Evolutionary conservation across 495 filamentous ascomycete species (phyloP), one percentile per base, ranked within the genome.

Genomic region (Melanomma pulvis-pyrius): DNA sequence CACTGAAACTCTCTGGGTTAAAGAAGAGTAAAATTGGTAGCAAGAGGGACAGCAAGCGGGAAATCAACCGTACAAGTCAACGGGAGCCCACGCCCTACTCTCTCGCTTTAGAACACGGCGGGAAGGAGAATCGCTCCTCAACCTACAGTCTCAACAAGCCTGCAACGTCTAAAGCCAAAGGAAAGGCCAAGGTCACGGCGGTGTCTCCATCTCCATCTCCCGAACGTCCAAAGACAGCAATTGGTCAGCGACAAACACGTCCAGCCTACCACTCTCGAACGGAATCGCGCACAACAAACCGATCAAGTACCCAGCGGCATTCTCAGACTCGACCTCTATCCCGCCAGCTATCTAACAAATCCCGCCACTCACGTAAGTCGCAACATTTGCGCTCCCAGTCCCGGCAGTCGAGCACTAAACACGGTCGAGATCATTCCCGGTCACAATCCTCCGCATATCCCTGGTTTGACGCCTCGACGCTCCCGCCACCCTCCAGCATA

Each of bases 111-210:
- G 57, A 68, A 50, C 59, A 71, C 30, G 56, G 65, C 24, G 65
- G 69, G 15, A 71, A 67, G 49, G 68, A 71, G 59, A 71, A 67
- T 59, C 22, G 52, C 3, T 59, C 63, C 11, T 63, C 68, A 48
- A 57, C 44, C 8, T 59, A 65, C 58, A 66, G 44, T 41, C 36
- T 64, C n/a, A 29, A 12, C 5, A 17, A 24, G 5, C 30, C 41
- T 21, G 24, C 29, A 17, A 15, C 19, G 0, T n/a, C 41, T 13
- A 52, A 26, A 26, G 29, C 25, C 29, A 44, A 54, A 41, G 39
- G 32, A 12, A 39, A 60, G 36, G 41, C 48, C 25, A 65, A 61
- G 30, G 32, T 19, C 12, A 63, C 19, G 36, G 52, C 41, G 5
- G 26, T 22, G 1, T 26, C 2, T 17, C 24, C 60, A 1, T 56